Conservation (phyloP, 768 basidiomycete species). For the Hortiboletus campestris region DNA sequence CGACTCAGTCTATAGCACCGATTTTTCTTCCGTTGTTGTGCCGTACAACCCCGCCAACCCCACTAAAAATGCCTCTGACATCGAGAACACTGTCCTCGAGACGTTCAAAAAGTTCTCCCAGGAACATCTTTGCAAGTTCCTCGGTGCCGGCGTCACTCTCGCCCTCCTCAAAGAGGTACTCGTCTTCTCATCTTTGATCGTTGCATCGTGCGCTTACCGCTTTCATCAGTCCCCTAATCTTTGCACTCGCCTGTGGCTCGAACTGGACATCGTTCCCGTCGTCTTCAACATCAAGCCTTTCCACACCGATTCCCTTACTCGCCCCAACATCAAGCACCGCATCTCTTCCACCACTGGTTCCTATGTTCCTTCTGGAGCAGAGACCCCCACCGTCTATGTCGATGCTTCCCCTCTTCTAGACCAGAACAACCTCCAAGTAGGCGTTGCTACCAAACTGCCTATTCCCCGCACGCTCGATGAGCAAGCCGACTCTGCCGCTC, state of each 20-base stretch:
- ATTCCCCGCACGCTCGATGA: slow-evolving; percentile 78
- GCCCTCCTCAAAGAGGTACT: slow-evolving; percentile 65
- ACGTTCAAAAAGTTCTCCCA: slow-evolving; percentile 67
- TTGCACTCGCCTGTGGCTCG: slow-evolving; percentile 83
- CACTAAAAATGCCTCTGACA: slow-evolving; percentile 54
- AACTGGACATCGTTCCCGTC: slow-evolving; percentile 79
- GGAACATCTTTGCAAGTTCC: slow-evolving; percentile 83
- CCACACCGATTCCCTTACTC: slow-evolving; percentile 76
- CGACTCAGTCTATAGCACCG: slow-evolving; percentile 83
- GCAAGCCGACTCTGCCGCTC: slow-evolving; percentile 83
- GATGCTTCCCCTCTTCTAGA: slow-evolving; percentile 53
- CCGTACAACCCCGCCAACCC: slow-evolving; percentile 50
- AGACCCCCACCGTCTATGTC: slow-evolving; percentile 71
- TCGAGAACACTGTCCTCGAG: slow-evolving; percentile 66
- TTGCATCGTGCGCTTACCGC: slow-evolving; percentile 17
- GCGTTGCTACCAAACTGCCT: slow-evolving; percentile 57
- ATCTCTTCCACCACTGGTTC: slow-evolving; percentile 79
- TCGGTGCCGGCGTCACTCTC: slow-evolving; percentile 78
- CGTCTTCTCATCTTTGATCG: slow-evolving; percentile 8
- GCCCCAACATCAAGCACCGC: slow-evolving; percentile 79
- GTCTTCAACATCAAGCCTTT: slow-evolving; percentile 84
- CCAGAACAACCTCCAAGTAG: slow-evolving; percentile 39
- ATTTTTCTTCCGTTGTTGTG: slow-evolving; percentile 61
- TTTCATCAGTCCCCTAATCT: slow-evolving; percentile 64
- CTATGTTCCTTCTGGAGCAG: slow-evolving; percentile 71